Conservation (phyloP, 257 asterid species). For the Solanum bulbocastanum region DNA sequence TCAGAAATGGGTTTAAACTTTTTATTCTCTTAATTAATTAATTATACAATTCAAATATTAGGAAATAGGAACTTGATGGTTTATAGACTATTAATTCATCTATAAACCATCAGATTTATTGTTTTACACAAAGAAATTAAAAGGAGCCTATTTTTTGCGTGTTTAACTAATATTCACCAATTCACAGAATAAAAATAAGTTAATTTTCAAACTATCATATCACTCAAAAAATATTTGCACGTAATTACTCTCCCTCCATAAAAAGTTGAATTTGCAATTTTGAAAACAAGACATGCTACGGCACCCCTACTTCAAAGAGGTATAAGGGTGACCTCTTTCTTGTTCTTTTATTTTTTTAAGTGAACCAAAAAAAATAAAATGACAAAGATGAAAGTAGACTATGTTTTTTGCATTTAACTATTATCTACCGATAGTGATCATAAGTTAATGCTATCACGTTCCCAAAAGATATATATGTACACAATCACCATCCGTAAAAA, state of each 20-base stretch:
- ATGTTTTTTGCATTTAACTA: too few species aligned
- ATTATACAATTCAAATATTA: too few species aligned
- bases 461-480: background rate
- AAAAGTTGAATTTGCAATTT: background rate
- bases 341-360: too few species aligned
- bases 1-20: background rate
- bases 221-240: background rate
- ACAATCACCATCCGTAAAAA: background rate
- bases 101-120: too few species aligned
- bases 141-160: too few species aligned
- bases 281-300: background rate
- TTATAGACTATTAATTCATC: too few species aligned
- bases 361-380: too few species aligned
- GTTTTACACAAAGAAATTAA: too few species aligned
- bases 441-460: background rate
- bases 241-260: background rate
- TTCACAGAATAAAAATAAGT: too few species aligned
- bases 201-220: background rate
- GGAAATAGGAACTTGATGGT: too few species aligned
- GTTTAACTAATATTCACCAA: background rate
- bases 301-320: background rate
- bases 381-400: too few species aligned
- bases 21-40: background rate
- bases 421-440: background rate
- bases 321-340: too few species aligned